Conservation (phyloP, 1,284 basidiomycete genomes). For the Melampsora abietis-canadensis region DNA sequence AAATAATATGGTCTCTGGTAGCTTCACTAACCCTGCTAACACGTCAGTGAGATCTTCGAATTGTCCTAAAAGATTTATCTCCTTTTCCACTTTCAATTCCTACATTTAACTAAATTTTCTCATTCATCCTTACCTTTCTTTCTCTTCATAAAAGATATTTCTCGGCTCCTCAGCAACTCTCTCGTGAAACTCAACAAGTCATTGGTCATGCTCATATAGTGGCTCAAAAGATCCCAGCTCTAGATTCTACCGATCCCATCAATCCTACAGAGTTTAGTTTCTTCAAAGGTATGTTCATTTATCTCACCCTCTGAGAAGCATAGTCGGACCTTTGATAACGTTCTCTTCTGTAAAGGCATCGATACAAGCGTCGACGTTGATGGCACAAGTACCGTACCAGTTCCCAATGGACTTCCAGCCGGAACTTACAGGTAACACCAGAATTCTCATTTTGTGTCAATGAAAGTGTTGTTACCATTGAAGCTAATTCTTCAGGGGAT, state of each 20-base stretch:
- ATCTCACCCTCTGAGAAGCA: not conserved
- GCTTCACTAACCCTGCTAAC: slow-evolving; percentile 16
- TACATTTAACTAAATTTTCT: not conserved
- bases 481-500: too few species aligned
- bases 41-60: slow-evolving; percentile 1
- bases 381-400: not conserved
- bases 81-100: not conserved
- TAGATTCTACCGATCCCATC: slow-evolving; percentile 7
- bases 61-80: not conserved
- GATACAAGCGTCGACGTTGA: slow-evolving; percentile 6
- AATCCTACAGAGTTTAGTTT: slow-evolving; percentile 25
- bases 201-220: slow-evolving; percentile 37
- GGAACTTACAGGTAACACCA: slow-evolving; percentile 25
- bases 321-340: not conserved
- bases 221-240: slow-evolving; percentile 16
- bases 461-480: too few species aligned
- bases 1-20: slow-evolving; percentile 30
- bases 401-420: slow-evolving; percentile 14
- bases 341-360: not conserved
- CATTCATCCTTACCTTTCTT: not conserved
- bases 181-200: slow-evolving; percentile 12
- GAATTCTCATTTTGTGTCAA: too few species aligned
- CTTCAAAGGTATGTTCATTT: slow-evolving; percentile 30
- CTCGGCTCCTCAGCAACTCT: slow-evolving; percentile 27
- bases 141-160: slow-evolving; percentile 12